Evolutionary conservation across 768 basidiomycete genomes (phyloP), one percentile per base, ranked within the genome.

Genomic region (Termitomyces sp.): DNA sequence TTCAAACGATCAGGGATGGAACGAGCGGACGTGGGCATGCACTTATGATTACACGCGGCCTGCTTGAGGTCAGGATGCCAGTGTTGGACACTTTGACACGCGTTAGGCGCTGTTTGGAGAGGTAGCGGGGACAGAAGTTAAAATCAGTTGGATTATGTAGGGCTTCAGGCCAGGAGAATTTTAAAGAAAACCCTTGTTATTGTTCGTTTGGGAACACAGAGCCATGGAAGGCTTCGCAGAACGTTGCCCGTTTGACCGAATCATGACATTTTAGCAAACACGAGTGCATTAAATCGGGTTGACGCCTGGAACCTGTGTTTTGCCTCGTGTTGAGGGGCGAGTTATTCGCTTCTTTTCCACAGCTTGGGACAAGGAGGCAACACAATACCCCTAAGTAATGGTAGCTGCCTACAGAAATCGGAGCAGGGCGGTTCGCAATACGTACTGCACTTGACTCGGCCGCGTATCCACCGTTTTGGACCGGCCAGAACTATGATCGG

Each of bases 21-120:
- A 68, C 69, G 77, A 79, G 73, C 39, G 52, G 57, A 58, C 44
- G 57, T 74, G 73, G 69, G 75, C 80, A 79, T 81, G 80, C 76
- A 79, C 61, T 60, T 52, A 60, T 61, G 61, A 62, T 62, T 63
- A 57, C 65, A 82, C 81, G 82, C 76, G 81, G 81, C 73, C 68
- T 68, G 67, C 73, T 71, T 70, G 72, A 70, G 74, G 72, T 70
- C 54, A 64, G 73, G 73, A 67, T 62, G 60, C 50, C 57, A 59
- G 51, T 33, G 61, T 56, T 54, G 53, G 63, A n/a, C 31, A 50
- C 51, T 52, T 41, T 37, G 39, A 58, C 60, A 70, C 68, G 74
- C 69, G 73, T 74, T 70, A 71, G 62, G 62, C 63, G 57, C 51
- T 33, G 52, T 44, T 52, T 36, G 51, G 22, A 22, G 61, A 63